A percentile compares a stretch with the other conserved stretches of the same genome.
Evolutionary conservation across 2,329 filamentous ascomycete genomes (phyloP).

Genomic region (Leptographium galeiforme): DNA sequence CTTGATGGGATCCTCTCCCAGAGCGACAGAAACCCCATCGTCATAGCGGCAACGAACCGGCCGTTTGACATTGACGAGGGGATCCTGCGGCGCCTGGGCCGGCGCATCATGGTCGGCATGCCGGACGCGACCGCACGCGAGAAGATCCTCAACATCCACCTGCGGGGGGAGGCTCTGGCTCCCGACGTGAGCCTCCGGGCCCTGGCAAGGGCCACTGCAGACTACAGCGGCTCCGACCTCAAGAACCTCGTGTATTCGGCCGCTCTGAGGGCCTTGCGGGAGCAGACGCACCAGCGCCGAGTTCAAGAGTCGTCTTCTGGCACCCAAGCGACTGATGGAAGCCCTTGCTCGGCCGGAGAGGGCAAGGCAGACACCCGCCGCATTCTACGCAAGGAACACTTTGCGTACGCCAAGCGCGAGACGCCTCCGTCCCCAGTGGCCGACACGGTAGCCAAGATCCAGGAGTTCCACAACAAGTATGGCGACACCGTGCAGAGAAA

Average conservation of each 20-base stretch:
- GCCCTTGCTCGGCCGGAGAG: neutral
- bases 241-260: conserved; percentile 36
- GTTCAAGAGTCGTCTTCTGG: neutral
- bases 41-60: conserved; percentile 18
- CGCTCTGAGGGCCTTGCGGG: conserved; percentile 28
- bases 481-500: neutral
- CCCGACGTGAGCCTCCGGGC: conserved; percentile 22
- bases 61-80: conserved; percentile 25
- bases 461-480: neutral
- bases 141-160: conserved; percentile 32
- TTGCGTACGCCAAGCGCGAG: neutral
- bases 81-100: conserved; percentile 33
- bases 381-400: neutral
- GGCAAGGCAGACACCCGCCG: neutral
- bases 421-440: neutral
- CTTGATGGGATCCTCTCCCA: conserved; percentile 14
- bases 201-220: conserved; percentile 28
- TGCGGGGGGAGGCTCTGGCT: conserved; percentile 30
- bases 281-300: neutral
- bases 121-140: conserved; percentile 29
- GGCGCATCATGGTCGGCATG: conserved; percentile 33
- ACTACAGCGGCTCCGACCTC: conserved; percentile 38
- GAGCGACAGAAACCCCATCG: conserved; percentile 9
- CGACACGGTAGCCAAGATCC: neutral
- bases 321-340: neutral